Evolutionary conservation across 2,329 filamentous ascomycete species (phyloP).

Genomic region (Colletotrichum sidae): DNA sequence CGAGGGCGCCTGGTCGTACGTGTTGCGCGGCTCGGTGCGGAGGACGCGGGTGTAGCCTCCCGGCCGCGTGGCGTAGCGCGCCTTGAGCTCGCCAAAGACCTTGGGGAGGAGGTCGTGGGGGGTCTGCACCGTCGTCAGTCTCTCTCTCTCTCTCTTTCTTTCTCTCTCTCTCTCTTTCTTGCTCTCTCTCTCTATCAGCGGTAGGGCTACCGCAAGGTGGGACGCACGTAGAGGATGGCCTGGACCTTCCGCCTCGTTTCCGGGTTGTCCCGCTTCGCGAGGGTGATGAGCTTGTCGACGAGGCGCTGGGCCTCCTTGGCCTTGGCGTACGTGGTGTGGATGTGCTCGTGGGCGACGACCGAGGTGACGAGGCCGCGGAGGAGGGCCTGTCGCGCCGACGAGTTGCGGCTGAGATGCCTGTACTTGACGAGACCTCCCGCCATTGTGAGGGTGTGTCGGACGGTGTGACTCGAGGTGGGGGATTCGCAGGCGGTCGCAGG

Average conservation of each 20-base stretch:
- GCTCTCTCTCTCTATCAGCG: too few relatives aligned
- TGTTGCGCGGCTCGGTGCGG: conserved; percentile 88
- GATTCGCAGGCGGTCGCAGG: too few relatives aligned
- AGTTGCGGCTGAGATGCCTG: conserved; percentile 87
- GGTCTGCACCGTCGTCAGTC: conserved; percentile 59
- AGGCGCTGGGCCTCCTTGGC: conserved; percentile 96
- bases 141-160: too few relatives aligned
- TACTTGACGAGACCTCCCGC: conserved; percentile 89
- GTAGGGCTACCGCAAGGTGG: conserved; percentile 37
- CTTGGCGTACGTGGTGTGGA: conserved; percentile 95
- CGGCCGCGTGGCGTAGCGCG: conserved; percentile 81
- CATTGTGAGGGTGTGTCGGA: conserved; percentile 63
- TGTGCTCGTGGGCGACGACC: conserved; percentile 91
- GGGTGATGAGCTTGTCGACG: conserved; percentile 92
- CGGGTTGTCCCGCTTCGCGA: conserved; percentile 93
- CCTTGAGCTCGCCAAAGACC: conserved; percentile 84
- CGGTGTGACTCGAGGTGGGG: too few relatives aligned
- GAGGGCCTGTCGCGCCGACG: conserved; percentile 89
- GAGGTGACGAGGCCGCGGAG: conserved; percentile 96
- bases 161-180: too few relatives aligned
- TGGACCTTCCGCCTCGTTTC: conserved; percentile 80
- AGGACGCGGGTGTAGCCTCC: conserved; percentile 97
- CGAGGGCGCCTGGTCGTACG: conserved; percentile 84
- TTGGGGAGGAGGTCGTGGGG: conserved; percentile 81
- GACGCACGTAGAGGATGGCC: conserved; percentile 81